phyloP scores from a whole-genome alignment of 116 monocot genomes.

The Papilionanthe hybrid region DNA sequence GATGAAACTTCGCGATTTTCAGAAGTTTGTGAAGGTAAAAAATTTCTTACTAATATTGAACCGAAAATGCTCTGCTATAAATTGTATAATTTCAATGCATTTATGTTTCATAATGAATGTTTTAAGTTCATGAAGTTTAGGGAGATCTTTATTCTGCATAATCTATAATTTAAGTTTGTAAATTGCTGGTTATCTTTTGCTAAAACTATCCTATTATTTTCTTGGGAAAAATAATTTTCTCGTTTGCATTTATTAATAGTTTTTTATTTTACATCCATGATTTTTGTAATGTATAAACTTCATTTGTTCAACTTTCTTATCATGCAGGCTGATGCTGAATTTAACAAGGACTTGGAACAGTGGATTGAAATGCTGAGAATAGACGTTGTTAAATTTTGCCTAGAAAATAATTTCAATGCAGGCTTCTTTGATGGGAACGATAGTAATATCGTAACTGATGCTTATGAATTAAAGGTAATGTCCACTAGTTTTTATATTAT shows the following conservation, averaged over 20 bases:
- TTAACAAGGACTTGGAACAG: conserved; percentile 83
- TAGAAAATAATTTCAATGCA: conserved; percentile 83
- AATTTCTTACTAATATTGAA: not conserved
- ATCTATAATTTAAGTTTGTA: not conserved
- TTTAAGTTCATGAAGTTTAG: not conserved
- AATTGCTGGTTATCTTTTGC: not conserved
- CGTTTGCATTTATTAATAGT: not conserved
- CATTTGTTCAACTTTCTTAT: not conserved
- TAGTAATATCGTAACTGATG: conserved; percentile 58
- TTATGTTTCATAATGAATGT: not conserved
- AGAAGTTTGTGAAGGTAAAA: conserved; percentile 73
- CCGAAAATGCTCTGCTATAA: not conserved
- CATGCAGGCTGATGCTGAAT: conserved; percentile 59
- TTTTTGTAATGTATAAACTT: not conserved
- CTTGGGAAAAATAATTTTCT: too few species aligned
- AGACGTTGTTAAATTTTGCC: conserved; percentile 78
- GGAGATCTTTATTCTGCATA: not conserved
- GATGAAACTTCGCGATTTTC: conserved; percentile 84
- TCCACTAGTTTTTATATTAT: not conserved
- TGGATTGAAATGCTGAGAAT: conserved; percentile 85
- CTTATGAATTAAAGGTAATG: conserved; percentile 94
- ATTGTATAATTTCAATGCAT: not conserved
- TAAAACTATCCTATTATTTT: too few species aligned
- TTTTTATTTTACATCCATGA: not conserved
- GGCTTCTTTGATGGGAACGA: conserved; percentile 92